Evolutionary conservation across 73 alveolate species (phyloP).

Genomic region (Loxodes magnus): DNA sequence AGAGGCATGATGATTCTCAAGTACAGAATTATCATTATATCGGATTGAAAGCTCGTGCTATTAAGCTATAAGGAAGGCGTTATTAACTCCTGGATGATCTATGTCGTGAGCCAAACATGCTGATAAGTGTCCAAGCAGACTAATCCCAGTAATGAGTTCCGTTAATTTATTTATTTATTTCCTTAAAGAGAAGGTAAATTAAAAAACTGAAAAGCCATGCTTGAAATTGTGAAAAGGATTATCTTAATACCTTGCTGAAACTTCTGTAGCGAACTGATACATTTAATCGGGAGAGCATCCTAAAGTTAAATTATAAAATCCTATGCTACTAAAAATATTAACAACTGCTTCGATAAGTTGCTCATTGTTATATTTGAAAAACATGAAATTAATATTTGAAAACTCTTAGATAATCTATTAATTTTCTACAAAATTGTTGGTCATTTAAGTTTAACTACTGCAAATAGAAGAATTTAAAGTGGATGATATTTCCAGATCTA

Average conservation of each 20-base stretch:
- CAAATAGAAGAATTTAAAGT: too few species aligned
- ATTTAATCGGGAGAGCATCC: too few species aligned
- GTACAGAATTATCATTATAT: conserved; percentile 66
- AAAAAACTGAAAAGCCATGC: conserved; percentile 9
- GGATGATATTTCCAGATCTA: too few species aligned
- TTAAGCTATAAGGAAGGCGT: conserved; percentile 46
- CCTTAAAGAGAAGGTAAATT: not conserved
- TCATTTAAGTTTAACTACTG: too few species aligned
- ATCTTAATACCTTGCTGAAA: conserved; percentile 6
- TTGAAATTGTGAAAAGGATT: conserved; percentile 10
- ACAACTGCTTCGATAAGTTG: too few species aligned
- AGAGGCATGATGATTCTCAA: conserved; percentile 77
- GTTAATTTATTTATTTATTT: not conserved
- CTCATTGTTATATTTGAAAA: too few species aligned
- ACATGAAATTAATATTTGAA: too few species aligned
- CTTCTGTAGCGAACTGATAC: not conserved
- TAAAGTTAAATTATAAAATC: too few species aligned
- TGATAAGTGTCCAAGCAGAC: conserved; percentile 27
- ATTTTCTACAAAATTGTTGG: too few species aligned
- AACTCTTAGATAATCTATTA: too few species aligned
- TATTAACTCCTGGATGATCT: conserved; percentile 84
- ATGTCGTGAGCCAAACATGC: conserved; percentile 69
- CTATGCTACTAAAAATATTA: too few species aligned
- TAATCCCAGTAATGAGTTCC: conserved; percentile 3
- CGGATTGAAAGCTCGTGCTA: conserved; percentile 39